Conservation (phyloP, 2,329 filamentous ascomycete genomes). For the Leptoxyphium fumago region DNA sequence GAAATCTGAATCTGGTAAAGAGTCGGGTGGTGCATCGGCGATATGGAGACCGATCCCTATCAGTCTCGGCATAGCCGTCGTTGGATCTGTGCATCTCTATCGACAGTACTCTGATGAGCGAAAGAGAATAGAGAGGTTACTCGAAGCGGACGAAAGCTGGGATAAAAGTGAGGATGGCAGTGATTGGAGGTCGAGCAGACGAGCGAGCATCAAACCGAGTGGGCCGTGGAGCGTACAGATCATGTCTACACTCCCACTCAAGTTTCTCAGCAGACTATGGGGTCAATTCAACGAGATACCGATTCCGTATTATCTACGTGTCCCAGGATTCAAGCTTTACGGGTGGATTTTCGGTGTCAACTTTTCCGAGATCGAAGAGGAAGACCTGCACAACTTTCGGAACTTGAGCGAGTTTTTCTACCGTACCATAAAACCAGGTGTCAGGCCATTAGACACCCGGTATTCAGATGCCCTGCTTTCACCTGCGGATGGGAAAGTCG, state of each 20-base stretch:
- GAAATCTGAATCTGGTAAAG: conserved; percentile 17
- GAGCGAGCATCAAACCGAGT: conserved; percentile 57
- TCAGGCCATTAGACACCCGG: conserved; percentile 61
- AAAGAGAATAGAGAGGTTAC: conserved; percentile 22
- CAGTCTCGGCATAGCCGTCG: conserved; percentile 68
- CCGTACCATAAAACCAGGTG: conserved; percentile 78
- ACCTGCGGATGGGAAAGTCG: conserved; percentile 76
- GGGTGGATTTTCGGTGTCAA: conserved; percentile 84
- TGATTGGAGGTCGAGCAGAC: conserved; percentile 32
- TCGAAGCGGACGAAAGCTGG: conserved; percentile 4
- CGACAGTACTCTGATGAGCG: conserved; percentile 38
- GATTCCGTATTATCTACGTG: conserved; percentile 73
- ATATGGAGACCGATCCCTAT: conserved; percentile 88
- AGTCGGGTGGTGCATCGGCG: conserved; percentile 48
- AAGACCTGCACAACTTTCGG: conserved; percentile 75
- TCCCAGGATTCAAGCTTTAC: conserved; percentile 85
- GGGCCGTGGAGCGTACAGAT: conserved; percentile 88
- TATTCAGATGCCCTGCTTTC: conserved; percentile 68
- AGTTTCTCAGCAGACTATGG: conserved; percentile 80
- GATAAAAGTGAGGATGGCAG: conserved; percentile 34
- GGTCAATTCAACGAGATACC: conserved; percentile 80
- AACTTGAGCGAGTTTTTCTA: conserved; percentile 98
- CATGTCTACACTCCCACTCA: conserved; percentile 84
- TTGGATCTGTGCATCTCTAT: conserved; percentile 74
- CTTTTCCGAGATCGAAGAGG: conserved; percentile 73